Conservation (phyloP, 768 basidiomycete species). For the Auriscalpium microsporum region DNA sequence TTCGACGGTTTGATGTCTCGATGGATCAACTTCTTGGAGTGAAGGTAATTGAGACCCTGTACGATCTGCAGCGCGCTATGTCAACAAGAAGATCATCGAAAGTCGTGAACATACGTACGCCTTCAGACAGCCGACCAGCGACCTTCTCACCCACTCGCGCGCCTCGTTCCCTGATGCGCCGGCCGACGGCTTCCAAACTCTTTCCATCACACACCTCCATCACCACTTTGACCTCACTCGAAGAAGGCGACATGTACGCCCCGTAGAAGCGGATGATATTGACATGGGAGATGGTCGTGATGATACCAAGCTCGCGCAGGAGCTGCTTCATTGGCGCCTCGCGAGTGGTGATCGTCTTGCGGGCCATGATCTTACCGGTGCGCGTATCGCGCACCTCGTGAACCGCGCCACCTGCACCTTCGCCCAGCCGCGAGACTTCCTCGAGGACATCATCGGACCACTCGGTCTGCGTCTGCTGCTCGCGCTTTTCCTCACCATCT, state of each 20-base stretch:
- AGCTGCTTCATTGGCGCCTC: slow-evolving; percentile 91
- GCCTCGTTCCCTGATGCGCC: slow-evolving; percentile 70
- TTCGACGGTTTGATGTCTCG: slow-evolving; percentile 94
- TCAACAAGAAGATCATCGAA: slow-evolving; percentile 9
- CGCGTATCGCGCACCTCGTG: slow-evolving; percentile 86
- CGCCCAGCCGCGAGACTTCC: slow-evolving; percentile 72
- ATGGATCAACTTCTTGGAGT: slow-evolving; percentile 88
- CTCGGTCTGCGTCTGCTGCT: slow-evolving; percentile 28
- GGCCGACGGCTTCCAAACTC: slow-evolving; percentile 82
- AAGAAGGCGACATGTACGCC: slow-evolving; percentile 79
- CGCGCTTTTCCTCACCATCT: slow-evolving; percentile 22
- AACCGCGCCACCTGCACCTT: slow-evolving; percentile 95
- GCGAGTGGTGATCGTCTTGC: slow-evolving; percentile 88
- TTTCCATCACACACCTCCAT: slow-evolving; percentile 90
- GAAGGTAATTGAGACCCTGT: slow-evolving; percentile 89
- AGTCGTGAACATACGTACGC: slow-evolving; percentile 41
- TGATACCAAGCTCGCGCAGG: slow-evolving; percentile 85
- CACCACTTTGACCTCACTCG: slow-evolving; percentile 89
- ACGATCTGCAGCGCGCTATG: slow-evolving; percentile 45
- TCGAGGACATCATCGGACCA: slow-evolving; percentile 72
- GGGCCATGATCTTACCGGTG: slow-evolving; percentile 75
- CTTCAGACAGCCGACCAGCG: slow-evolving; percentile 87
- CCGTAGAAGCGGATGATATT: slow-evolving; percentile 93
- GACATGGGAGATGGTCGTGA: slow-evolving; percentile 70
- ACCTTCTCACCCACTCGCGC: slow-evolving; percentile 82